Base-by-base conservation (phyloP, 441 rosid species). In the Erysimum cheiri region DNA sequence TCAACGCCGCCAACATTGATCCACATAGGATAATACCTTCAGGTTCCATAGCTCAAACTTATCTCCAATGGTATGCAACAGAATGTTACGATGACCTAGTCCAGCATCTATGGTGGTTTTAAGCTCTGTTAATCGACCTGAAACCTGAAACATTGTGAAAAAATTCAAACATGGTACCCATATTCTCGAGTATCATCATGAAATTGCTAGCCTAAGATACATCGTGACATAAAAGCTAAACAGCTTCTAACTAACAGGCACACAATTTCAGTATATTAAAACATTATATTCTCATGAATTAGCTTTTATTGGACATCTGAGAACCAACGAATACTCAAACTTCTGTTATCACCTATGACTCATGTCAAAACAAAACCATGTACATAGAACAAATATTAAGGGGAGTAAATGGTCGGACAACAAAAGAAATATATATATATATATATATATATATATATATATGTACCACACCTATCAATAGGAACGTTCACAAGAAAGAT, bases 71-170 rank as follows among this genome's bases (percentile, higher is more conserved):
- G 82, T 79, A 57, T 76, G 85, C 81, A 95, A 82, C 83, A 92
- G 78, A 74, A 73, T 82, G 70, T 78, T 77, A 59, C 88, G 85
- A 24, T 85, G 97, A 71, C 78, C 36, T 70, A 81, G 70, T 55
- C 98, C 99, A 59, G 90, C 81, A 70, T 90, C 95, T 46, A 88
- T 77, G 36, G 98, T 86, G 29, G 89, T 82, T 81, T 89, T 88
- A 83, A 92, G 82, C 82, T 95, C 97, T 29, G 82, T 43, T 59
- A 88, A 67, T 69, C 85, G 85, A 78, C 91, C 88, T 7, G 95
- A 80, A 77, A 90, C 98, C 99, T 95, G 68, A 77, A 73, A 69
- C 22, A 26, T 50, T 28, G 63, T 33, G 63, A 35, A 63, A 54
- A 14, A 12, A n/a, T 15, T 4, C 28, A 47, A 46, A 67, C n/a